phyloP scores from a whole-genome alignment of 2,329 filamentous ascomycete genomes.

The Pseudogymnoascus sp. region DNA sequence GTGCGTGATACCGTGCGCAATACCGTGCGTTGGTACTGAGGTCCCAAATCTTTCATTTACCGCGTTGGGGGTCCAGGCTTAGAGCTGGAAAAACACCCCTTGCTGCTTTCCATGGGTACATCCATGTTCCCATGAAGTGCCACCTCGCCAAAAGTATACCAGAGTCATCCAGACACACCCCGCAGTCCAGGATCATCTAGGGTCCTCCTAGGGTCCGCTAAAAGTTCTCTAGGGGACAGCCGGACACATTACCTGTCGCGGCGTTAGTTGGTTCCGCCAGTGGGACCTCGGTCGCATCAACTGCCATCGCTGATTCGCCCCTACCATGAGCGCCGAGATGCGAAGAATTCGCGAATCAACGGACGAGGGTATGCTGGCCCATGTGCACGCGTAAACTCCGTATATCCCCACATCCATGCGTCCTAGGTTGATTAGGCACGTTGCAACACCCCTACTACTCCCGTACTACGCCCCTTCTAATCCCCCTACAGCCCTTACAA shows the following conservation, averaged over 20 bases:
- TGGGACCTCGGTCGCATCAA: conserved; percentile 1
- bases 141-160: neutral
- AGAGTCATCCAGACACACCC: neutral
- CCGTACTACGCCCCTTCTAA: neutral
- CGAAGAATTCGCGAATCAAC: conserved; percentile 4
- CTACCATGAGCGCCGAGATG: neutral
- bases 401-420: conserved; percentile 5
- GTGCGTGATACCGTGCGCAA: neutral
- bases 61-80: conserved; percentile 4
- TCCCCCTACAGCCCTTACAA: neutral
- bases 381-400: conserved; percentile 2
- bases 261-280: neutral
- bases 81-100: neutral
- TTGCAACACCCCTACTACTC: neutral
- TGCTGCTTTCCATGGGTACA: neutral
- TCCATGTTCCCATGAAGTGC: neutral
- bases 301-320: neutral
- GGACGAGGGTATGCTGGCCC: conserved; percentile 1
- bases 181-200: neutral
- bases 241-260: neutral
- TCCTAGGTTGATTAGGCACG: conserved; percentile 4
- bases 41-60: neutral
- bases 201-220: neutral
- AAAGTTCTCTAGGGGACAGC: neutral
- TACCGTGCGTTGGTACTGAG: neutral